Evolutionary conservation across 2,329 filamentous ascomycete species (phyloP).

Genomic region (Ilyonectria destructans): DNA sequence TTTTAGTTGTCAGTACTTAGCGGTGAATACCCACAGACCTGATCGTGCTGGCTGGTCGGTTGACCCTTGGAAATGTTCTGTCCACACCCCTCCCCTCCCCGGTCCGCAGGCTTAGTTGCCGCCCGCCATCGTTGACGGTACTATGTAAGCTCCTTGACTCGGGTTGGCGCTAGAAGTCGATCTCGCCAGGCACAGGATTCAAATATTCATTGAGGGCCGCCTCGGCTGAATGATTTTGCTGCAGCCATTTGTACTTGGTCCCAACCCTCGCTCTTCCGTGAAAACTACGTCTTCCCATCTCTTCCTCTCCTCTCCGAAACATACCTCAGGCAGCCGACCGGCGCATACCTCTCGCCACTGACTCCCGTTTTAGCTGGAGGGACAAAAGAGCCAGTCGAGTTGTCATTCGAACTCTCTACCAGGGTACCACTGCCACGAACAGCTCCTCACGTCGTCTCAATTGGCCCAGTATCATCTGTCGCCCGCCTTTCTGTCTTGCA

Average conservation of each 20-base stretch:
- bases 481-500: slow-evolving; percentile 37
- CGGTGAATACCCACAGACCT: slow-evolving; percentile 43
- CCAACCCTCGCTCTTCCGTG: slow-evolving; percentile 16
- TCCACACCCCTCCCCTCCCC: slow-evolving; percentile 48
- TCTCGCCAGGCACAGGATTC: slow-evolving; percentile 44
- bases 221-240: slow-evolving; percentile 27
- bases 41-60: slow-evolving; percentile 42
- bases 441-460: slow-evolving; percentile 26
- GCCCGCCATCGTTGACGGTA: slow-evolving; percentile 46
- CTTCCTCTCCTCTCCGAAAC: slow-evolving; percentile 7
- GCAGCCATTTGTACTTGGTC: slow-evolving; percentile 28
- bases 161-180: slow-evolving; percentile 45
- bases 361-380: slow-evolving; percentile 17
- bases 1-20: slow-evolving; percentile 47
- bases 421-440: slow-evolving; percentile 28
- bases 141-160: slow-evolving; percentile 40
- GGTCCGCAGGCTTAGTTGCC: slow-evolving; percentile 46
- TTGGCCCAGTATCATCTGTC: slow-evolving; percentile 26
- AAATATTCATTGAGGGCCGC: slow-evolving; percentile 47
- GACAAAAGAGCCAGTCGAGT: slow-evolving; percentile 18
- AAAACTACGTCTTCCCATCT: slow-evolving; percentile 14
- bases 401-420: slow-evolving; percentile 16
- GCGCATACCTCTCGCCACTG: slow-evolving; percentile 11
- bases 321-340: background rate
- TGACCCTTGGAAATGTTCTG: slow-evolving; percentile 43